Evolutionary conservation across 148 eudicot genomes (phyloP), one percentile per base, ranked within the genome.

Genomic region (Polygonum aviculare): DNA sequence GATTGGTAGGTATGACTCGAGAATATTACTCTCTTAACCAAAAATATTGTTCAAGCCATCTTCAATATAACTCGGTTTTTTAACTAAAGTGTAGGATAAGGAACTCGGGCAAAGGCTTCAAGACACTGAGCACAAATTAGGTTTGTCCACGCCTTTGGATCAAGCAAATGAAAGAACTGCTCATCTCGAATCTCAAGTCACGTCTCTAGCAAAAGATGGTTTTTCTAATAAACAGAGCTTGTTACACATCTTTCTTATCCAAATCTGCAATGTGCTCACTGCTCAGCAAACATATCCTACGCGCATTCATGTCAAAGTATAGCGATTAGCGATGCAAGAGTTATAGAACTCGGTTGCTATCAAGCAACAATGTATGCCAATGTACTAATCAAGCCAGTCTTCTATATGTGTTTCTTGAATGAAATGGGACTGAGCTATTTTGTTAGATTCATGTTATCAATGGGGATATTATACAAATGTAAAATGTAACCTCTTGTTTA

Each of bases 61-160:
- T 35, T 35, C 16, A 36, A 67, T 67, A 14, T 67, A 14, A 16
- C 8, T 67, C 6, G n/a, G 33, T 48, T 69, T 74, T 26, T 50
- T 63, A 45, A 60, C 74, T 47, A 78, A 78, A 72, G 78, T 80
- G 75, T 79, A 95, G 99, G 99, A 95, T 77, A 90, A 87, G 82
- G 89, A 88, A 77, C 88, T 95, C 65, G 82, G 99, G 77, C 86
- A 90, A 81, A 86, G 88, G 80, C 96, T 94, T 81, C 93, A 90
- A 84, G 94, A 94, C 74, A 92, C 97, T 75, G 98, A 94, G 79
- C 87, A 49, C 71, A 95, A 86, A 82, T 86, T 95, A 79, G 97
- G 96, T 31, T 79, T 78, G 70, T 90, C 96, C 2, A 92, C 92
- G 97, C 99, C 96, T 8, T 82, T 87, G 47, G 87, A 92, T 63